These are phyloP conservation scores for Fagopyrum homotropicum DNA, from an alignment of 148 eudicot species.

Conservation along the genomic window DNA sequence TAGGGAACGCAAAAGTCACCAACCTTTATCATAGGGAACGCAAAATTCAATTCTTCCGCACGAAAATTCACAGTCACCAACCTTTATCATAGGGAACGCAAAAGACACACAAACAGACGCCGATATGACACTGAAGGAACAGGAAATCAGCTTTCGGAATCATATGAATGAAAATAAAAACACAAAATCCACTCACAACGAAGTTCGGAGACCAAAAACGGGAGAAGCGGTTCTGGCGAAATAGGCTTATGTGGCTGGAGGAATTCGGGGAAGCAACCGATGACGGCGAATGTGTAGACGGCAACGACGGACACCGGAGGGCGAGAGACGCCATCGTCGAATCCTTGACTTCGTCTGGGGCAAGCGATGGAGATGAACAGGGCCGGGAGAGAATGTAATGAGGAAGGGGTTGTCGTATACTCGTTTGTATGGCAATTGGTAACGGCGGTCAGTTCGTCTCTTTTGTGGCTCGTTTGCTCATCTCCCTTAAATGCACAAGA, in stretches of 20 bases:
- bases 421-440: background rate
- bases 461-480: background rate
- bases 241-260: constrained; percentile 11
- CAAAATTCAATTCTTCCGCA: background rate
- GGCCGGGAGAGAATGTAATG: background rate
- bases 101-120: too few relatives aligned
- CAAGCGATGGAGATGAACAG: background rate
- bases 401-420: background rate
- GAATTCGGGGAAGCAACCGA: constrained; percentile 20
- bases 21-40: too few relatives aligned
- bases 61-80: too few relatives aligned
- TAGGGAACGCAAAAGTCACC: background rate
- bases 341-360: too few relatives aligned
- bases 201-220: constrained; percentile 22
- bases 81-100: background rate
- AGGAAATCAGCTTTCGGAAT: background rate
- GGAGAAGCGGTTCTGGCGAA: constrained; percentile 12
- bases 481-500: too few relatives aligned
- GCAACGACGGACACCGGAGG: constrained; percentile 37
- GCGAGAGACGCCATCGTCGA: constrained; percentile 45
- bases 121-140: too few relatives aligned
- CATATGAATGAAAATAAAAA: background rate
- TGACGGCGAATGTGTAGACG: constrained; percentile 11
- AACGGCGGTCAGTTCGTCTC: background rate
- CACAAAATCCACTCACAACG: constrained; percentile 30